Evolutionary conservation across 768 basidiomycete species (phyloP).

Genomic region (Atractiella rhizophila): DNA sequence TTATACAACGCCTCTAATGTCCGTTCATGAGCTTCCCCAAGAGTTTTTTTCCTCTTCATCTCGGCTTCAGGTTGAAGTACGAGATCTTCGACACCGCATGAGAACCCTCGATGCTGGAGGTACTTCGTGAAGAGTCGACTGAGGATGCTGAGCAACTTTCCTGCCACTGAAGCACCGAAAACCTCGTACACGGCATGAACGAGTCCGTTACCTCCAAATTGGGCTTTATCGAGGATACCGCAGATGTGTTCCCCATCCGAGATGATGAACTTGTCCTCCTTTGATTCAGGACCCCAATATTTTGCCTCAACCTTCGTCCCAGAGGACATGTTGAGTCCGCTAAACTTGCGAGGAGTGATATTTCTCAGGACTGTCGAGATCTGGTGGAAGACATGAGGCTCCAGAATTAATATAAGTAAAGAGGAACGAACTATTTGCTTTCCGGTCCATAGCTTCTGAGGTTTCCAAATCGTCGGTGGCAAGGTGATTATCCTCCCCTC

Average conservation of each 20-base stretch:
- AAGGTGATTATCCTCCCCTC: slow-evolving; percentile 47
- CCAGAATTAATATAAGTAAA: background rate
- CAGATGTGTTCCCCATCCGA: slow-evolving; percentile 81
- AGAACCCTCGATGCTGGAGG: slow-evolving; percentile 86
- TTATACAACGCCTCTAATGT: slow-evolving; percentile 75
- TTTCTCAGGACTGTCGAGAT: slow-evolving; percentile 85
- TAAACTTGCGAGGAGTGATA: slow-evolving; percentile 50
- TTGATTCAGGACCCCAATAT: slow-evolving; percentile 34
- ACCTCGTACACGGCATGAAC: slow-evolving; percentile 92
- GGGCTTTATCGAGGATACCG: slow-evolving; percentile 87
- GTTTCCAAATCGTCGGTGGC: slow-evolving; percentile 80
- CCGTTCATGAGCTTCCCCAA: slow-evolving; percentile 39
- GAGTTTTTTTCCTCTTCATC: slow-evolving; percentile 36
- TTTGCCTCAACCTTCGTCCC: slow-evolving; percentile 65
- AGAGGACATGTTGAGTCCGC: slow-evolving; percentile 59
- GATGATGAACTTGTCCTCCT: slow-evolving; percentile 57
- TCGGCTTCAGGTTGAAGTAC: slow-evolving; percentile 66
- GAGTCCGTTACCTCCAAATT: slow-evolving; percentile 85
- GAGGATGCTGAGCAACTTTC: slow-evolving; percentile 71
- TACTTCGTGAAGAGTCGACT: slow-evolving; percentile 90
- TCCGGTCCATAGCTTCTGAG: slow-evolving; percentile 77
- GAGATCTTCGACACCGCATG: slow-evolving; percentile 96
- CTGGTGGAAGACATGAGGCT: slow-evolving; percentile 24
- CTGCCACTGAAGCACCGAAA: slow-evolving; percentile 70
- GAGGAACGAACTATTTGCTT: slow-evolving; percentile 59